Evolutionary conservation across 768 basidiomycete genomes (phyloP), one percentile per base, ranked within the genome.

Genomic region (Naganishia antarctica): DNA sequence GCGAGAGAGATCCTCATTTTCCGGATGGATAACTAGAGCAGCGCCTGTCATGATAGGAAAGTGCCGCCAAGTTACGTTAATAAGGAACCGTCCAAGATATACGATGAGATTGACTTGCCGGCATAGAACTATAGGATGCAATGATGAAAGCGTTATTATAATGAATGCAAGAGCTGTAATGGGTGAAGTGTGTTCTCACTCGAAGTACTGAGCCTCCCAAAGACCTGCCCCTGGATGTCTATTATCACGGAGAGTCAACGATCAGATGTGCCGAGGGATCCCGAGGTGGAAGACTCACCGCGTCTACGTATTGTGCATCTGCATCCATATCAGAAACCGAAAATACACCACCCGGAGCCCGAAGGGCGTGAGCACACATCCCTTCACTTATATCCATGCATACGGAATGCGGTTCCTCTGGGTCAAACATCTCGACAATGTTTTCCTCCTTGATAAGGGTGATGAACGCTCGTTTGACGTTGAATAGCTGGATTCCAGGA

Each of bases 401-500:
- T 0, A 51, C 3, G 2, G 50, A 51, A 18, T 51, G 50, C 2
- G 50, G 50, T 21, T 51, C 50, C 18, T 51, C 29, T 31, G 50
- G 50, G 50, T 51, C 50, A n/a, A 51, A 51, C 50, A 51, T 51
- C 21, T 51, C 50, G 3, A 51, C 6, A 3, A 51, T 18, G 18
- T 34, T 51, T 32, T 51, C 50, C 21, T 51, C 50, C 31, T 51
- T 51, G 31, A 51, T 31, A 3, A 51, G 50, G n/a, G 50, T 51
- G 50, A 51, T 51, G 31, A 51, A 51, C 21, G 50, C 50, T 15
- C 50, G 50, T 34, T 51, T 51, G 3, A 51, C 50, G 6, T 51
- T 28, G 18, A 51, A 51, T 4, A 51, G 50, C 50, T 51, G 50
- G 11, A 34, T 1, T 16, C 6, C 26, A 5, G 50, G 5, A 49